Evolutionary conservation across 352 stramenopile genomes (phyloP), one percentile per base, ranked within the genome.

Genomic region (Peronospora destructor): DNA sequence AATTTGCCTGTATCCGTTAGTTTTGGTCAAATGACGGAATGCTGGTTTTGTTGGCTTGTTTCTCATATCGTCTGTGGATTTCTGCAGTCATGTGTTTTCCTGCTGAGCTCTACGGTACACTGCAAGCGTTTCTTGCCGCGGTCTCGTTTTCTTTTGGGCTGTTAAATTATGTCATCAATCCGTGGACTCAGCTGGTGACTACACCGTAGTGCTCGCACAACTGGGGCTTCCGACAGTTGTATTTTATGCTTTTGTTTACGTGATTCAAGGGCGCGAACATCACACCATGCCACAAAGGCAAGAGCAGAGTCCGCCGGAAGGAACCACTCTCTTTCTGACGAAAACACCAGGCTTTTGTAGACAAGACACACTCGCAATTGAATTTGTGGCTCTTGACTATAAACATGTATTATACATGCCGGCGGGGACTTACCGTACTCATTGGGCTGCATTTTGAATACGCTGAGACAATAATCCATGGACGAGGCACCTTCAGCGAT

Each of bases 1-100:
- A 21, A 21, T 21, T 21, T 21, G 19, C 80, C 17, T 91, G 89
- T 44, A 89, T 89, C 56, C 89, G 80, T 89, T 57, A 61, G 77
- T 36, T 5, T 11, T 76, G 0, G 19, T 8, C 29, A 33, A 1
- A 46, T 44, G 7, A 7, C 29, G 17, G 6, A 21, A 25, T 33
- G 23, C 19, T 30, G n/a, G 26, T 4, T 7, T 26, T 19, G 13
- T 23, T 45, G n/a, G 13, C 5, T 36, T 35, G 17, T 23, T 53
- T 30, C 12, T 57, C 23, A 60, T 26, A 13, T 29, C 2, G 26
- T 6, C 35, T 10, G 14, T 32, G 10, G 44, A 25, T 42, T 12
- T 30, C 6, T 59, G 13, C 41, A 91, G 81, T 91, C 57, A 91
- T 89, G 60, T 89, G 77, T 41, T 89, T 88, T 45, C 76, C 80